Conservation (phyloP, 1,284 basidiomycete species). For the Fomitopsis palustris region DNA sequence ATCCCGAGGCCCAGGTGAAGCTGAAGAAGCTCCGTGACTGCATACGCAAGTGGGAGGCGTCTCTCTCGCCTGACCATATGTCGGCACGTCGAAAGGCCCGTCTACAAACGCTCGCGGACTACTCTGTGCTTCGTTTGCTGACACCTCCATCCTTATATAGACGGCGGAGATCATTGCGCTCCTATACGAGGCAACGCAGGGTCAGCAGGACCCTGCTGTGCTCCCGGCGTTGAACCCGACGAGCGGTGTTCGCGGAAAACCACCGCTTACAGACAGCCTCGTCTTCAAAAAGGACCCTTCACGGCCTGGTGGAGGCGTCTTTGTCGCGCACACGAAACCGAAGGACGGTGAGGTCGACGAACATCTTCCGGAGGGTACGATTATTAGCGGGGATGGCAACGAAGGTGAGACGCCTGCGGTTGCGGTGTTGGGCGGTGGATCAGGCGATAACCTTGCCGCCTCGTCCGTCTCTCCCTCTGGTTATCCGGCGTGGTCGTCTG, state of each 20-base stretch:
- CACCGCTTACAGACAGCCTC: slow-evolving; percentile 45
- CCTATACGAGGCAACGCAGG: slow-evolving; percentile 87
- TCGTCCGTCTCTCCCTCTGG: slow-evolving; percentile 23
- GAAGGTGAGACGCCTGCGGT: slow-evolving; percentile 47
- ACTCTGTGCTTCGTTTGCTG: slow-evolving; percentile 11
- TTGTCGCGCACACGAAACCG: slow-evolving; percentile 61
- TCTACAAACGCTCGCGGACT: slow-evolving; percentile 28
- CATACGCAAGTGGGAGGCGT: slow-evolving; percentile 79
- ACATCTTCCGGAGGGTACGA: slow-evolving; percentile 60
- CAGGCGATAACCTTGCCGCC: slow-evolving; percentile 21
- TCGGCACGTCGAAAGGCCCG: slow-evolving; percentile 81
- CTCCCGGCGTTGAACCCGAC: slow-evolving; percentile 69
- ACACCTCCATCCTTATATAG: slow-evolving; percentile 39
- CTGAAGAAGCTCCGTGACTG: slow-evolving; percentile 80
- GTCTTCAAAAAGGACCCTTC: slow-evolving; percentile 73
- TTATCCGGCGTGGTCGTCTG: slow-evolving; percentile 11
- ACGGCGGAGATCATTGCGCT: slow-evolving; percentile 91
- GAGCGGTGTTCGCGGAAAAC: slow-evolving; percentile 61
- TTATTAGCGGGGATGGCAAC: slow-evolving; percentile 49
- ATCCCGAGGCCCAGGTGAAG: slow-evolving; percentile 69
- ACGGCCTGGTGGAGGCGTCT: slow-evolving; percentile 83
- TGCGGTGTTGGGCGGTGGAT: slow-evolving; percentile 24
- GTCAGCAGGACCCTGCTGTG: slow-evolving; percentile 56
- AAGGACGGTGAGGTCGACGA: slow-evolving; percentile 43
- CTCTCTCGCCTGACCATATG: slow-evolving; percentile 83